phyloP scores from a whole-genome alignment of 352 stramenopile species.

The Pythium pyrilobum region DNA sequence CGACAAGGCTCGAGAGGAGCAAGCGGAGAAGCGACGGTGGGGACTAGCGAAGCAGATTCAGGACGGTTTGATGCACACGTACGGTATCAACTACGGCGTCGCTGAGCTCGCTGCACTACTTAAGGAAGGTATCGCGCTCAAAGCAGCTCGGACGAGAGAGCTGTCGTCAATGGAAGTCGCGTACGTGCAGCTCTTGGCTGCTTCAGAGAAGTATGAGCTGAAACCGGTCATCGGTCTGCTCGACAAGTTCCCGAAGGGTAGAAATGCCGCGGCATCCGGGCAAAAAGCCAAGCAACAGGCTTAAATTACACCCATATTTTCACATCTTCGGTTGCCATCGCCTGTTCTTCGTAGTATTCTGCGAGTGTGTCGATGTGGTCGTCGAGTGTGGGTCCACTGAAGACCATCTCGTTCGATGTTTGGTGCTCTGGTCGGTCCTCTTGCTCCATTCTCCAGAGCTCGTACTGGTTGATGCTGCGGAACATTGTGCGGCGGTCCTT shows the following conservation, averaged over 20 bases:
- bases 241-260: slow-evolving; percentile 66
- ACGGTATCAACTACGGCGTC: slow-evolving; percentile 65
- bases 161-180: slow-evolving; percentile 44
- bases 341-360: slow-evolving; percentile 46
- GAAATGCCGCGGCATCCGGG: slow-evolving; percentile 11
- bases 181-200: slow-evolving; percentile 54
- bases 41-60: slow-evolving; percentile 71
- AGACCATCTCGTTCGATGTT: slow-evolving; percentile 28
- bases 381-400: slow-evolving; percentile 40
- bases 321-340: slow-evolving; percentile 48
- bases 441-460: slow-evolving; percentile 68
- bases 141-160: slow-evolving; percentile 20
- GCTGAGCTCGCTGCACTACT: slow-evolving; percentile 56
- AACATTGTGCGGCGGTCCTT: slow-evolving; percentile 51
- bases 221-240: slow-evolving; percentile 58
- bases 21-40: slow-evolving; percentile 65
- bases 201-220: slow-evolving; percentile 73
- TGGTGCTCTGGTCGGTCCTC: slow-evolving; percentile 45
- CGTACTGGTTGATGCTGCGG: slow-evolving; percentile 37
- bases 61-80: slow-evolving; percentile 62
- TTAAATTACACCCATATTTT: slow-evolving; percentile 15
- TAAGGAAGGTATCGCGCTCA: slow-evolving; percentile 47
- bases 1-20: slow-evolving; percentile 40
- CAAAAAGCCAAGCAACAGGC: slow-evolving; percentile 8
- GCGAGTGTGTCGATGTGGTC: slow-evolving; percentile 39